Evolutionary conservation across 2,329 filamentous ascomycete genomes (phyloP), one percentile per base, ranked within the genome.

Genomic region (Zelopaecilomyces penicillatus): DNA sequence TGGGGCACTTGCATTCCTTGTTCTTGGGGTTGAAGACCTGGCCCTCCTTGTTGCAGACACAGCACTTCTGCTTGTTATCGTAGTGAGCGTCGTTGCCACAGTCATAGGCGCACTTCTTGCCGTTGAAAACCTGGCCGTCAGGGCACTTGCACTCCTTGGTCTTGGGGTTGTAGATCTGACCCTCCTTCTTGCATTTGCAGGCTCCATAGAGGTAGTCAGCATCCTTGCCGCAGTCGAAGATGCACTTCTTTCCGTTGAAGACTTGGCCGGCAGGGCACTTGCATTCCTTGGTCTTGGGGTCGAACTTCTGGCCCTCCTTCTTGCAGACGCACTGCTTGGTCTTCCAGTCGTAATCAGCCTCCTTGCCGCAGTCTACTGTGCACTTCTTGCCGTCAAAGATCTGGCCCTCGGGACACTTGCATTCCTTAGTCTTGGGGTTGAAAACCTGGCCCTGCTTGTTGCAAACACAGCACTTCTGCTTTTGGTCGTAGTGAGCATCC

Each of bases 271-370:
- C 28, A 2, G 48, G 45, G 27, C 45, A 48, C 10, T 28, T 33
- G 40, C 48, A 50, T 6, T 30, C 28, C 45, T 48, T 50, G 29
- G 31, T 12, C 5, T 50, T 42, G n/a, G 38, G 31, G 28, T 50
- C 42, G 19, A 41, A 50, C 2, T 38, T 30, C 38, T 50, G 36
- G 39, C 48, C 45, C 4, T 48, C 39, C 5, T 47, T 41, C 11
- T 50, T 50, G 48, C 48, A 50, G 32, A 45, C 45, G 32, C 48
- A 50, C 27, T 32, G 19, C 29, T 48, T 41, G 31, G 37, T 41
- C n/a, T 34, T 36, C 8, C 43, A 35, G 36, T 48, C 37, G 39
- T 41, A 48, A 28, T 9, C 38, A 4, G 46, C 46, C 4, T 41
- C 41, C 19, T 40, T 35, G 42, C 48, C 48, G 30, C 45, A 50